Percentiles rank a stretch among this genome's conserved stretches.
Evolutionary conservation across 805 yeast genomes (phyloP).

Genomic region (Yarrowia keelungensis): DNA sequence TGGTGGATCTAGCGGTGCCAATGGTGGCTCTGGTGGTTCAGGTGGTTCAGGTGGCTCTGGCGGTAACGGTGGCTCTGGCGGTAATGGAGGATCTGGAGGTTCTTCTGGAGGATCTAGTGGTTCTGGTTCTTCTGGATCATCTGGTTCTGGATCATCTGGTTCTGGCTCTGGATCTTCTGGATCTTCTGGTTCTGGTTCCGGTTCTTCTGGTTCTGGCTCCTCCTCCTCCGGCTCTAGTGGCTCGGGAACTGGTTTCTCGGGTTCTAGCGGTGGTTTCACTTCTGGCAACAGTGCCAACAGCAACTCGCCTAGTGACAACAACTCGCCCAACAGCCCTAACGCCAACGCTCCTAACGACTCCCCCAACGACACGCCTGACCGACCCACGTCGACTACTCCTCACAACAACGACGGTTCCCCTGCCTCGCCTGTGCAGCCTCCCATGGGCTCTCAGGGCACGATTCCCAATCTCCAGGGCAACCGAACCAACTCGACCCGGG

Average conservation of each 20-base stretch:
- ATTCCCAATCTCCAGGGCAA: conserved; percentile 29
- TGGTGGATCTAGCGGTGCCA: background rate
- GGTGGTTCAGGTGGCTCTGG: background rate
- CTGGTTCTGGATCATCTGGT: background rate
- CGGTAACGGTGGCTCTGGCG: conserved; percentile 11
- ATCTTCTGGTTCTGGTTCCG: conserved; percentile 1
- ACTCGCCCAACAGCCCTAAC: background rate
- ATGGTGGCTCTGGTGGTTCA: conserved; percentile 4
- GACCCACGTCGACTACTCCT: conserved; percentile 20
- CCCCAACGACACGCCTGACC: background rate
- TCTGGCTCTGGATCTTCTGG: conserved; percentile 9
- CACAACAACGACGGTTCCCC: conserved; percentile 32
- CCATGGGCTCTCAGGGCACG: conserved; percentile 28
- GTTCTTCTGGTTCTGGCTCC: background rate
- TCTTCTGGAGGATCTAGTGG: conserved; percentile 9
- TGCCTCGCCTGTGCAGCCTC: conserved; percentile 36
- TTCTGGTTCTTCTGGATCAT: conserved; percentile 7
- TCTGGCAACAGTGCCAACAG: conserved; percentile 1
- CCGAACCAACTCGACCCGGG: conserved; percentile 37
- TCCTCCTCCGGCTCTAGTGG: background rate
- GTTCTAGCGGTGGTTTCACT: conserved; percentile 14
- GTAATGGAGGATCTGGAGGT: conserved; percentile 12
- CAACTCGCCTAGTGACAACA: conserved; percentile 14
- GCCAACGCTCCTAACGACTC: conserved; percentile 9
- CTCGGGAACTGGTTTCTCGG: conserved; percentile 23